These are phyloP conservation scores for Phytopythium delawarense DNA, from an alignment of 352 stramenopile genomes.

Conservation along the genomic window DNA sequence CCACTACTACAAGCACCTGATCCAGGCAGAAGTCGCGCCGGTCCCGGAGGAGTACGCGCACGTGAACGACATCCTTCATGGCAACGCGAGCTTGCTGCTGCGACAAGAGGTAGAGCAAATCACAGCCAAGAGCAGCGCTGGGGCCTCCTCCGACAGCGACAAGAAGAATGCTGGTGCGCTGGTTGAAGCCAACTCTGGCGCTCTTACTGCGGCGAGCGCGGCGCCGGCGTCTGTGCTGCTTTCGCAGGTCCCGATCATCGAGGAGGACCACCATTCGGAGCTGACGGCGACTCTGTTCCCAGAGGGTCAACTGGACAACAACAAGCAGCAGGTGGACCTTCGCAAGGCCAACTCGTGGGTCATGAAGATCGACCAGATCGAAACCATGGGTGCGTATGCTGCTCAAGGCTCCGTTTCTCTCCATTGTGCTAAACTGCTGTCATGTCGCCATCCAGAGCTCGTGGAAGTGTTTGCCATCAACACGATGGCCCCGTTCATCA, in stretches of 20 bases:
- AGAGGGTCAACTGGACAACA: constrained; percentile 88
- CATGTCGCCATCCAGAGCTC: constrained; percentile 77
- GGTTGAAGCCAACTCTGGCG: constrained; percentile 16
- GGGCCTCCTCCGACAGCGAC: neutral
- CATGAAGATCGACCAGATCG: constrained; percentile 77
- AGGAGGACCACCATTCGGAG: constrained; percentile 78
- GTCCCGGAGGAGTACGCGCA: constrained; percentile 41
- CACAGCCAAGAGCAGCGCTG: neutral
- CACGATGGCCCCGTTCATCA: constrained; percentile 94
- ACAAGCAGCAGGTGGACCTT: constrained; percentile 95
- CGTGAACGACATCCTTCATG: constrained; percentile 41
- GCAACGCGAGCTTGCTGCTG: constrained; percentile 44
- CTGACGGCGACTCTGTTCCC: constrained; percentile 52
- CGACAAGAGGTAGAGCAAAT: neutral
- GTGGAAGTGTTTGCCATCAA: constrained; percentile 93
- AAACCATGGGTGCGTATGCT: constrained; percentile 51
- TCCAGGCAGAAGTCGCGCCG: constrained; percentile 68
- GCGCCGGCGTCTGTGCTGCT: constrained; percentile 81
- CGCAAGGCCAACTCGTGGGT: constrained; percentile 93
- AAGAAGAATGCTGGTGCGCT: constrained; percentile 20
- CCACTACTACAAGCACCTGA: constrained; percentile 89
- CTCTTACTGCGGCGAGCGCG: constrained; percentile 10
- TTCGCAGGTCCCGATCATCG: constrained; percentile 85
- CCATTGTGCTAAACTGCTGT: constrained; percentile 81
- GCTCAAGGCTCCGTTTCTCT: neutral